A percentile compares a stretch with the other conserved stretches of the same genome.
Evolutionary conservation across 257 asterid species (phyloP).

Genomic region (Eucommia ulmoides): DNA sequence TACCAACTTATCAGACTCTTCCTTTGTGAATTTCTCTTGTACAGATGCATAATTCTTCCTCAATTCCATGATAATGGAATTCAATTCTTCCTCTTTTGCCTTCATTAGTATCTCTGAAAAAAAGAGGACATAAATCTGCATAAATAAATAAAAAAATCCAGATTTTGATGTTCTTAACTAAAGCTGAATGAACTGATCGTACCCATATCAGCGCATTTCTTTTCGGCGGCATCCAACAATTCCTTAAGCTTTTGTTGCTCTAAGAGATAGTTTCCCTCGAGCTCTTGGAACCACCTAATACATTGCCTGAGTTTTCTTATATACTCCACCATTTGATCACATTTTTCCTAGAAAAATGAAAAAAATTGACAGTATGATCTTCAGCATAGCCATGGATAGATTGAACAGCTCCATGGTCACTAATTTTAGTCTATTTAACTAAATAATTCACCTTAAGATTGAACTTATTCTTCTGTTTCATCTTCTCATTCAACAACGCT

Average conservation of each 20-base stretch:
- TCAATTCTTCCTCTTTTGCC: slow-evolving; percentile 72
- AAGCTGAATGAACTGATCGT: slow-evolving; percentile 3
- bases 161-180: not conserved
- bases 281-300: slow-evolving; percentile 77
- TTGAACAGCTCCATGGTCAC: too few relatives aligned
- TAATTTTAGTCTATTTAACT: too few relatives aligned
- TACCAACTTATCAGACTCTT: slow-evolving; percentile 65
- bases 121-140: not conserved
- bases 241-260: slow-evolving; percentile 45
- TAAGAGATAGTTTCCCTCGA: slow-evolving; percentile 41
- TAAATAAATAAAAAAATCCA: too few relatives aligned
- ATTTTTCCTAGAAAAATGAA: slow-evolving; percentile 47
- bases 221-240: slow-evolving; percentile 60
- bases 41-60: slow-evolving; percentile 52
- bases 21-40: slow-evolving; percentile 60
- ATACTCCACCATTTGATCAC: slow-evolving; percentile 52
- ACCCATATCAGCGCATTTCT: slow-evolving; percentile 51
- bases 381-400: too few relatives aligned
- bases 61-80: slow-evolving; percentile 61
- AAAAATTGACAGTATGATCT: too few relatives aligned
- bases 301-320: slow-evolving; percentile 71
- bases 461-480: too few relatives aligned
- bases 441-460: too few relatives aligned
- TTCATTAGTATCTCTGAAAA: slow-evolving; percentile 52
- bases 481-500: too few relatives aligned